Evolutionary conservation across 352 stramenopile species (phyloP).

Genomic region (Phytophthora podocarpi): DNA sequence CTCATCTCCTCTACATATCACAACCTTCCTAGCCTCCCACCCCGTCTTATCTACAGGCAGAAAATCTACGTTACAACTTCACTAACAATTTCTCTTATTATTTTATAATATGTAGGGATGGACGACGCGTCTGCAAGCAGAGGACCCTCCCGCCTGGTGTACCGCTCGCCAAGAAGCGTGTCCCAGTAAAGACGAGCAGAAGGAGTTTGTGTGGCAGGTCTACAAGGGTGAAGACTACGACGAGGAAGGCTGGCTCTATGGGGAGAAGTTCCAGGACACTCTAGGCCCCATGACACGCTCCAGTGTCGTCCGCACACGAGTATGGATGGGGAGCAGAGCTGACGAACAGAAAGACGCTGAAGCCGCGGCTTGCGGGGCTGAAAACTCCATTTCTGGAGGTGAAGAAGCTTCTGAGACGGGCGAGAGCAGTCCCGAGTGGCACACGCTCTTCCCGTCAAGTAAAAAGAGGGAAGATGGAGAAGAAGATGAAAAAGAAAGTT

Average conservation of each 20-base stretch:
- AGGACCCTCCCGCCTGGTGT: conserved; percentile 78
- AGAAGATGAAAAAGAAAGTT: conserved; percentile 3
- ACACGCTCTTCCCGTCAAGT: conserved; percentile 42
- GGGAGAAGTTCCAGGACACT: conserved; percentile 64
- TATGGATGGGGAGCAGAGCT: conserved; percentile 67
- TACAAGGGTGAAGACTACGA: conserved; percentile 89
- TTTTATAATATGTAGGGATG: conserved; percentile 56
- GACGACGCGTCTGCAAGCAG: conserved; percentile 65
- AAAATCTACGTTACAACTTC: neutral
- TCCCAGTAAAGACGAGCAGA: conserved; percentile 60
- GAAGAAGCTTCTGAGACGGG: conserved; percentile 17
- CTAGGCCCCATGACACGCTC: conserved; percentile 64
- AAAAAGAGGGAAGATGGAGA: conserved; percentile 8
- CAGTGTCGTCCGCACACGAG: conserved; percentile 77
- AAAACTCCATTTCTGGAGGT: neutral
- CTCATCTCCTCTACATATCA: conserved; percentile 10
- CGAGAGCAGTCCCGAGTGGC: conserved; percentile 36
- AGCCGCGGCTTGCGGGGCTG: neutral
- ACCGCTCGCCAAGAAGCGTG: conserved; percentile 48
- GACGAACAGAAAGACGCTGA: conserved; percentile 34
- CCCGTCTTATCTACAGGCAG: neutral
- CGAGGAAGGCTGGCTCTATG: conserved; percentile 86
- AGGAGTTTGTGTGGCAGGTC: conserved; percentile 71
- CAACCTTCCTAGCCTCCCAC: neutral
- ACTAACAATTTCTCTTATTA: conserved; percentile 3